Evolutionary conservation across 2,329 filamentous ascomycete genomes (phyloP), one percentile per base, ranked within the genome.

Genomic region (Apiospora sp.): DNA sequence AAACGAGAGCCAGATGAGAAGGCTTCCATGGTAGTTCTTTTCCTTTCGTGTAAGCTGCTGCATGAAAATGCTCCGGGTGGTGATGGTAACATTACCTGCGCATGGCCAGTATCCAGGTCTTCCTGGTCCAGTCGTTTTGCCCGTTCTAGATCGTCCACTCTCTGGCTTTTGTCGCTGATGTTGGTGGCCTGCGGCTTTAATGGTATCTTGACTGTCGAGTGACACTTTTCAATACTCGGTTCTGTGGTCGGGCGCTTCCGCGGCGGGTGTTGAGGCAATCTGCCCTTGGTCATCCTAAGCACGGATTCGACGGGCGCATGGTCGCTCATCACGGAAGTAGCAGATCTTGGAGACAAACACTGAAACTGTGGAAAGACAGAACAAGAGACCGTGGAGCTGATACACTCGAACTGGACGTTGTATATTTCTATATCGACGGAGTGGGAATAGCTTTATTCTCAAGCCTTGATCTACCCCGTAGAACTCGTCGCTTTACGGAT

Each of bases 1-100:
- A 77, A 90, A 92, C 27, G 89, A 86, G 37, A 91, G 84, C 85
- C 87, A 73, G 24, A 73, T 43, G 4, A 73, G 68, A 8, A 73
- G n/a, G 3, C 22, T 27, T 12, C 72, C 72, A 16, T 68, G 67
- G 48, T 72, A 68, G 34, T 61, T 27, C 72, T 73, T 19, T 37
- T 27, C 1, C 12, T 41, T 41, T 7, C 34, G 22, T n/a, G 58
- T 64, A 64, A 64, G 58, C 34, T 64, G 19, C 30, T 19, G 30
- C 22, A 34, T 10, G 5, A 41, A 4, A 22, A n/a, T 3, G 37
- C 58, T 8, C 8, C 13, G 19, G 19, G 58, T 3, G 10, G 19
- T n/a, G 16, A n/a, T 64, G 34, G 34, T 41, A 19, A n/a, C 22
- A 41, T n/a, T 64, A 64, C 58, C 58, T 64, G 58, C 22, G 58